Evolutionary conservation across 2,329 filamentous ascomycete genomes (phyloP).

Genomic region (Cordyceps cateniannulata): DNA sequence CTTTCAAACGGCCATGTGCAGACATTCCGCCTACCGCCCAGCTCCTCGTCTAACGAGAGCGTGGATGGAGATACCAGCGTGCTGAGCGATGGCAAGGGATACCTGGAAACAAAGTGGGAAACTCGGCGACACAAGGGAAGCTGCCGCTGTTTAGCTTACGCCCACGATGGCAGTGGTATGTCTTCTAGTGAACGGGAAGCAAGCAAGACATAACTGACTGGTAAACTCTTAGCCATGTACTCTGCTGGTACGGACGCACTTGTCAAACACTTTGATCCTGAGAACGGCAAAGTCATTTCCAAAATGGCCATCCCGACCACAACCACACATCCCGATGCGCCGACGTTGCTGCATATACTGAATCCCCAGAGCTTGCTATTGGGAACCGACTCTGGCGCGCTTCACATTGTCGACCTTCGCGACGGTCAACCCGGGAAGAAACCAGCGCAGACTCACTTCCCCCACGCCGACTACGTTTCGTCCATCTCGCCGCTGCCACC

Average conservation of each 20-base stretch:
- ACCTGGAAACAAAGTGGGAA: conserved; percentile 78
- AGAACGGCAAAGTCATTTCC: conserved; percentile 62
- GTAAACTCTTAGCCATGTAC: conserved; percentile 44
- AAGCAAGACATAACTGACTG: conserved; percentile 7
- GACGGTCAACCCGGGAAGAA: conserved; percentile 51
- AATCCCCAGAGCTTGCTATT: conserved; percentile 85
- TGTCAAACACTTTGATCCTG: conserved; percentile 51
- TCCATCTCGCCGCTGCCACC: conserved; percentile 79
- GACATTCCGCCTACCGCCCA: conserved; percentile 64
- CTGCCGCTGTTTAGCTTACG: conserved; percentile 76
- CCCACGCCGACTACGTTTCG: conserved; percentile 90
- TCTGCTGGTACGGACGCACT: conserved; percentile 57
- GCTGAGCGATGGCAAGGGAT: conserved; percentile 57
- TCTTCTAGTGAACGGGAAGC: conserved; percentile 23
- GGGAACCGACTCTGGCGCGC: conserved; percentile 79
- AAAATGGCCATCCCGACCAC: conserved; percentile 71
- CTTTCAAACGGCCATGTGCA: conserved; percentile 81
- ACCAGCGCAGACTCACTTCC: conserved; percentile 73
- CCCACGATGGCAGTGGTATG: conserved; percentile 65
- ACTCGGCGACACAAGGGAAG: conserved; percentile 91
- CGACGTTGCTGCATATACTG: conserved; percentile 73
- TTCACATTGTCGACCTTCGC: conserved; percentile 84
- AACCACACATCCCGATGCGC: conserved; percentile 56
- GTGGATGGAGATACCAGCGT: conserved; percentile 42
- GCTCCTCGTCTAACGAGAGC: conserved; percentile 45